Percentiles rank a stretch among this genome's conserved stretches.
These are phyloP conservation scores for Penicillium roqueforti DNA, from an alignment of 495 filamentous ascomycete species.

Conservation along the genomic window DNA sequence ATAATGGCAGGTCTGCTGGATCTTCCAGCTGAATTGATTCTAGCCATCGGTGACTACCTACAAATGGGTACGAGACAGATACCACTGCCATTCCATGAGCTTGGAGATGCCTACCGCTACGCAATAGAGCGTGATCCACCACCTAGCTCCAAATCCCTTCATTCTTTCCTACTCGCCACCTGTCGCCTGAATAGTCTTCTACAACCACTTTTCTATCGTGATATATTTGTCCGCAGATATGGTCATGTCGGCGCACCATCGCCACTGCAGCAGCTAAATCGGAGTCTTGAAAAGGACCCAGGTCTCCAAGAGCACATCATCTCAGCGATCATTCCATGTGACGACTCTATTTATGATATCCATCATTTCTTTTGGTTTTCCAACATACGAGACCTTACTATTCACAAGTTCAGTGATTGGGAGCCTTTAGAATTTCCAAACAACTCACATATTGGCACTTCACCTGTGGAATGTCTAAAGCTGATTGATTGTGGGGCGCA, in stretches of 20 bases:
- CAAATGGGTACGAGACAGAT: neutral
- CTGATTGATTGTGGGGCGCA: conserved; percentile 18
- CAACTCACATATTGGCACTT: conserved; percentile 19
- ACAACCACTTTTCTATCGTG: neutral
- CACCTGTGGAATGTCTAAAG: conserved; percentile 12
- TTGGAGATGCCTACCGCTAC: neutral
- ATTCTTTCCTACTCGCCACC: conserved; percentile 1
- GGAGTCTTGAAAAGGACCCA: neutral
- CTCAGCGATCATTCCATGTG: conserved; percentile 4
- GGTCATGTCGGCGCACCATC: neutral
- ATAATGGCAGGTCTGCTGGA: neutral
- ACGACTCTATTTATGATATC: neutral
- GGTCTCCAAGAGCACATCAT: conserved; percentile 2
- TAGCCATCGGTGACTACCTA: neutral
- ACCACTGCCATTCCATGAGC: neutral
- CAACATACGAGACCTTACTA: conserved; percentile 7
- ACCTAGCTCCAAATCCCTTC: neutral
- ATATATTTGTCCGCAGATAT: conserved; percentile 3
- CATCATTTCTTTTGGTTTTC: neutral
- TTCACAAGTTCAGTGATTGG: conserved; percentile 8
- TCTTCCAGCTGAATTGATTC: conserved; percentile 2
- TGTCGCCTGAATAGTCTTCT: neutral
- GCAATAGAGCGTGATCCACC: neutral
- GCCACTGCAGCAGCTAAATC: neutral
- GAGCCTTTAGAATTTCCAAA: conserved; percentile 7